Evolutionary conservation across 176 grass and related monocot genomes (phyloP).

Genomic region (Leersia perrieri): DNA sequence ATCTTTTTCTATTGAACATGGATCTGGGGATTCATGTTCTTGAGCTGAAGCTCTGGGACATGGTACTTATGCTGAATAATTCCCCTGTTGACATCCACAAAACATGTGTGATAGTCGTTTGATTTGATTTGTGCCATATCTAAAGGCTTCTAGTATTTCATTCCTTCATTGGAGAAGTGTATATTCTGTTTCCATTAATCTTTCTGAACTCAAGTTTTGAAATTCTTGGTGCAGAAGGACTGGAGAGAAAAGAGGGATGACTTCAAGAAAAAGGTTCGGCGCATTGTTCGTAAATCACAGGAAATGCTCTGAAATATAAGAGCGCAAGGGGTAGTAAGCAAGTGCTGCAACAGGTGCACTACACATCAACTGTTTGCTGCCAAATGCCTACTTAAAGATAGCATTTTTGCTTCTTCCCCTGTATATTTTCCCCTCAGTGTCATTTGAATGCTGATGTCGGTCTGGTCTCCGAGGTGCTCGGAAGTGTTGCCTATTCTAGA

Average conservation of each 20-base stretch:
- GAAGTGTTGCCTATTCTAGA: conserved; percentile 27
- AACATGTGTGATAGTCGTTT: background rate
- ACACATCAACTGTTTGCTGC: background rate
- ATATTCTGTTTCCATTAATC: background rate
- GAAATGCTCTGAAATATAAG: conserved; percentile 74
- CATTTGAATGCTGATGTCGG: conserved; percentile 40
- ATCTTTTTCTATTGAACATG: background rate
- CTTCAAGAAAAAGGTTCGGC: conserved; percentile 93
- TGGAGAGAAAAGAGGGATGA: conserved; percentile 93
- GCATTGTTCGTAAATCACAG: conserved; percentile 72
- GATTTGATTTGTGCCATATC: background rate
- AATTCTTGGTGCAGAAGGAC: conserved; percentile 70
- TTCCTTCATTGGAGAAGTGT: background rate
- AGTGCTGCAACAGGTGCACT: conserved; percentile 18
- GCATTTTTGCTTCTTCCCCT: conserved; percentile 38
- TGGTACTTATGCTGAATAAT: background rate
- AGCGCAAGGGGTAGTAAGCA: conserved; percentile 29
- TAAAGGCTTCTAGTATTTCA: background rate
- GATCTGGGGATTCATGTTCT: background rate
- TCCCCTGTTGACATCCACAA: background rate
- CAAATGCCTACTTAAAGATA: conserved; percentile 9
- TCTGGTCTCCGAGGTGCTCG: conserved; percentile 26
- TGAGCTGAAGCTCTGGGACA: background rate
- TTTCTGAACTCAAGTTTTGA: conserved; percentile 9
- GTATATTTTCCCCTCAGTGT: conserved; percentile 47